Base-by-base conservation (phyloP, 2,329 filamentous ascomycete genomes). In the Blastomyces gilchristii region DNA sequence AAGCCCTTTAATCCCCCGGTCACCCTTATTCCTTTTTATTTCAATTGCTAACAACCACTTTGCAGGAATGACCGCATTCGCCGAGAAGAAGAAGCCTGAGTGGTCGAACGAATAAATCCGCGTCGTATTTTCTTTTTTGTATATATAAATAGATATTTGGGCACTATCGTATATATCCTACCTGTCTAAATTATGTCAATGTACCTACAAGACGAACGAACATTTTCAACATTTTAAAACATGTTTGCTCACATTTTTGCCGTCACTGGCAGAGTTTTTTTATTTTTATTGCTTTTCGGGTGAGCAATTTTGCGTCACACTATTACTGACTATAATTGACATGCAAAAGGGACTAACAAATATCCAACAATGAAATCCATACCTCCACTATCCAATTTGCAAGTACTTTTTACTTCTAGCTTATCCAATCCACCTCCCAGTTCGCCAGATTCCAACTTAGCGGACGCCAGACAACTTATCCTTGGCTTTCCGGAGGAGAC, bases 11-110 rank as follows among this genome's bases (percentile, higher is more conserved):
- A 14, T 31, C 49, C 22, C 50, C 43, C 25, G 6, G 3, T 22
- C 22, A 7, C 16, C 28, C 16, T 22, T 25, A 14, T 68, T 25
- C n/a, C 39, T 25, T 52, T 9, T 16, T 45, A 41, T 53, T 54
- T 37, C 58, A 43, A 43, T 2, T 58, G 45, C 52, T 59, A 50
- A 63, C 34, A 28, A 43, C 57, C 28, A n/a, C 47, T 39, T 47
- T 45, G 39, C 65, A 81, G 82, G 84, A 14, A 87, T 97, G 94
- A 87, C 87, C 75, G 94, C 94, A 14, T 99, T 99, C 82, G 89
- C 90, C 1, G 89, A 92, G 78, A 97, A 97, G 86, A 85, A 89
- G 80, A 95, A 95, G 83, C 80, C 94, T 0, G 86, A 94, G 75
- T 99, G 94, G 93, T 86, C 83, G 65, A 82, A 97, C 75, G 85